Base-by-base conservation (phyloP, 306 rosid species). In the Gastrolobium bilobum region DNA sequence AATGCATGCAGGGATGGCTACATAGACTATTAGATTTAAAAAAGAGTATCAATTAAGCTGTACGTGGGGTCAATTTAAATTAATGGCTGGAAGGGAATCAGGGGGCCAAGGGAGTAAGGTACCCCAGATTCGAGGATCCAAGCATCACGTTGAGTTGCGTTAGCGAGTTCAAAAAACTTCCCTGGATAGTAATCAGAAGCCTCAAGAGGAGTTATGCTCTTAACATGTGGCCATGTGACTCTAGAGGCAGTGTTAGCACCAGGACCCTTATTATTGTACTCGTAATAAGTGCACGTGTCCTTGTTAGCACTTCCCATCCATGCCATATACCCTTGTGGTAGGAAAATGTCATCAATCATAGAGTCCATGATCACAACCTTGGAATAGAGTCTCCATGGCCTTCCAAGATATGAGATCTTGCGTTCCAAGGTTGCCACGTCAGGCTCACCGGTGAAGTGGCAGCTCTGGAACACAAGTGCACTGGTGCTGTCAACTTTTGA, bases 291-390 rank as follows among this genome's bases (percentile, higher is more conserved):
- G 68, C 89, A 80, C 0, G 96, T 86, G 0, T 82, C 62, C 34
- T 84, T 68, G 31, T 3, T 65, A 2, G 53, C 53, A 2, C 10
- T 10, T 2, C 97, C 98, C 13, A 35, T 64, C 98, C 97, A 95
- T 2, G 91, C 71, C 64, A 82, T 20, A 80, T 90, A 95, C 0
- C 98, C 99, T 31, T 89, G 88, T 0, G 89, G 84, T 0, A 71
- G 3, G 6, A 90, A 93, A 0, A 90, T 20, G 3, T 46, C 92
- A 0, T 87, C 98, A 4, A 95, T 91, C 4, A 43, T 13, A 0
- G 90, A 82, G 35, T 91, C 87, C 90, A 95, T 82, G 60, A 93
- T 73, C 6, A 95, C 80, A 4, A 93, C 89, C 79, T 89, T 90
- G 0, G 98, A 71, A 65, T 5, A 93, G 0, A 2, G 0, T 69